These are phyloP conservation scores for Lichtheimia corymbifera DNA, from an alignment of 371 early-diverging fungal genomes.

Conservation along the genomic window DNA sequence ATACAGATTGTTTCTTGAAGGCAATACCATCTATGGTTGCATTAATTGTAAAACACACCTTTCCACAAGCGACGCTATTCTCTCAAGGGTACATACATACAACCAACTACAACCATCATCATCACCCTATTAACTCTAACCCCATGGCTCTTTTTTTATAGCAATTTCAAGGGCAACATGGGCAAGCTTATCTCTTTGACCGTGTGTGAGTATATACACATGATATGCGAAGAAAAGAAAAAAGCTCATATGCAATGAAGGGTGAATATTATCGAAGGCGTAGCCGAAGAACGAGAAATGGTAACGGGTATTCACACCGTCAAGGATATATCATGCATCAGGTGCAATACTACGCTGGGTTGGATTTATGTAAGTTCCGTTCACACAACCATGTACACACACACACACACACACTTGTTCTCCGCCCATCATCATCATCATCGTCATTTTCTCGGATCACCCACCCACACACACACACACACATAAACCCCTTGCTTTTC, in stretches of 20 bases:
- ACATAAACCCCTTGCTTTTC: too few relatives aligned
- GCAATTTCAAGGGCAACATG: conserved; percentile 66
- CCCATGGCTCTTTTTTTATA: conserved; percentile 16
- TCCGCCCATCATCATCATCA: background rate
- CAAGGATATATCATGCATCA: conserved; percentile 61
- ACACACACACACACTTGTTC: background rate
- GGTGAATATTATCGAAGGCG: conserved; percentile 65
- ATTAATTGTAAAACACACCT: conserved; percentile 75
- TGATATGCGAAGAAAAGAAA: background rate
- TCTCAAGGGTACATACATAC: conserved; percentile 60
- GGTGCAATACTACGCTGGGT: conserved; percentile 63
- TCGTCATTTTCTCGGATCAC: too few relatives aligned
- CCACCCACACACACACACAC: too few relatives aligned
- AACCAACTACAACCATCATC: background rate
- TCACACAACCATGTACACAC: background rate
- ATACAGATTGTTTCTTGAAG: conserved; percentile 57
- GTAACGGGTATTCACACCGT: conserved; percentile 73
- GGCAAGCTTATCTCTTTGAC: conserved; percentile 66
- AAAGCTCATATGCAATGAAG: conserved; percentile 23
- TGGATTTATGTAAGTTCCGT: conserved; percentile 69
- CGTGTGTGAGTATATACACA: conserved; percentile 45
- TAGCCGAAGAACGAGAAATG: conserved; percentile 60
- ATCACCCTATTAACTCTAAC: background rate
- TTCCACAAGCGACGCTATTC: conserved; percentile 57
- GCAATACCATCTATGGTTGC: conserved; percentile 63